Base-by-base conservation (phyloP, 1,139 yeast genomes). In the Taphrina flavorubra region DNA sequence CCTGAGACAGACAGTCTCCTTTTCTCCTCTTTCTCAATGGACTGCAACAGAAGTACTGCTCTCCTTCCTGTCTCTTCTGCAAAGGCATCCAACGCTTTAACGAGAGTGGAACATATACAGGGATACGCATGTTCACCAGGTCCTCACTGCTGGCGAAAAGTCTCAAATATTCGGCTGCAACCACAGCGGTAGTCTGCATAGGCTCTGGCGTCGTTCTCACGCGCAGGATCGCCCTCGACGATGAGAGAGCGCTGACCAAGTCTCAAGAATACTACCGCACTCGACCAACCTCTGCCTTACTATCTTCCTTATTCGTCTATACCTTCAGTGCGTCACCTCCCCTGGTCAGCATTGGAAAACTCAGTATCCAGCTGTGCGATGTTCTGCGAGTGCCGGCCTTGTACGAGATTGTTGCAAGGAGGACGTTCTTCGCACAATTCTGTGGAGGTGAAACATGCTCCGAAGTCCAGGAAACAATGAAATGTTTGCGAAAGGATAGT, bases 391-490 rank as follows among this genome's bases (percentile, higher is more conserved):
- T 64, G 11, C 55, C 70, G 14, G 36, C 44, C 2, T 20, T 68
- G 13, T 68, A 64, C 46, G 55, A 40, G 16, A 16, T 39, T 6
- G 14, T 68, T 16, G 67, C 68, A 25, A 63, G 64, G 16, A 37
- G 42, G 34, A 63, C 70, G n/a, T 68, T 90, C 71, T 92, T 92
- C 44, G 40, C 46, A 13, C 70, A 68, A 25, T 68, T 68, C 80
- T 89, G 96, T 77, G 98, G 98, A 49, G 99, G 99, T 66, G 96
- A 90, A 75, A 86, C 85, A 67, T 83, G 87, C 70, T 79, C 79
- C 11, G 89, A 92, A 73, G 95, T 92, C 31, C 82, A 85, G 69
- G 78, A 81, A 67, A 88, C 96, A 5, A 97, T 96, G 68, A 80
- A 82, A 67, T 81, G 86, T 71, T 82, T 94, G 73, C 81, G 85